A percentile compares a stretch with the other conserved stretches of the same genome.
phyloP scores from a whole-genome alignment of 164 flowering plant genomes.

The Malania oleifera region DNA sequence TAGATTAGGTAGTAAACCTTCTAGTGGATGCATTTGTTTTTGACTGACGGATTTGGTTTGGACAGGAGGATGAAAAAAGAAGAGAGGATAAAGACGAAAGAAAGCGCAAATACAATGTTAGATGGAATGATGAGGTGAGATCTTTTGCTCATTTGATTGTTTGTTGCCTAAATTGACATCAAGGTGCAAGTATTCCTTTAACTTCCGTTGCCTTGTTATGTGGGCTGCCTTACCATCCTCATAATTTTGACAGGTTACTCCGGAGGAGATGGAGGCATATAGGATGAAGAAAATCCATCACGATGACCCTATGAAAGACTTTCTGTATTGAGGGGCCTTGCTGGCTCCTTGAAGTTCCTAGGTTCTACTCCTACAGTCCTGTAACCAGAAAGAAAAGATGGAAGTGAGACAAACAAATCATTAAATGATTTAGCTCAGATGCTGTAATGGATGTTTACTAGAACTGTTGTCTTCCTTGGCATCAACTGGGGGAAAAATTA shows the following conservation, averaged over 20 bases:
- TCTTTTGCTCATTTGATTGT: not conserved
- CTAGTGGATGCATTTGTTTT: no score
- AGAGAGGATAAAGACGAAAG: slow-evolving; percentile 81
- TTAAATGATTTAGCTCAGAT: no score
- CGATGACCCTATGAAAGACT: slow-evolving; percentile 90
- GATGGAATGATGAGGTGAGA: slow-evolving; percentile 71
- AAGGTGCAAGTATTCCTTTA: no score
- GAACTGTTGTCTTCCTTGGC: no score
- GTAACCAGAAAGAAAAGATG: no score
- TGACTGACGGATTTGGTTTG: not conserved
- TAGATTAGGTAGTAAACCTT: no score
- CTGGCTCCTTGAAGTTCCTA: no score
- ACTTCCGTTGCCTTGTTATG: no score
- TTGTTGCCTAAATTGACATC: not conserved
- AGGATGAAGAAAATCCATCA: slow-evolving; percentile 65
- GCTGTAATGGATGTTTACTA: no score
- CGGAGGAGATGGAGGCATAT: slow-evolving; percentile 84
- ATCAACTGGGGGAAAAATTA: no score
- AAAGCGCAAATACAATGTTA: slow-evolving; percentile 80
- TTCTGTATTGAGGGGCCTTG: slow-evolving; percentile 51
- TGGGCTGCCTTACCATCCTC: not conserved
- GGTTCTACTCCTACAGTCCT: no score
- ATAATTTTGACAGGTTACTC: slow-evolving; percentile 47
- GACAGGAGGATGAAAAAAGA: slow-evolving; percentile 80
- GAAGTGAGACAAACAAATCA: no score